These are phyloP conservation scores for Chytriomyces hyalinus DNA, from an alignment of 192 early-diverging fungal species.

Conservation along the genomic window DNA sequence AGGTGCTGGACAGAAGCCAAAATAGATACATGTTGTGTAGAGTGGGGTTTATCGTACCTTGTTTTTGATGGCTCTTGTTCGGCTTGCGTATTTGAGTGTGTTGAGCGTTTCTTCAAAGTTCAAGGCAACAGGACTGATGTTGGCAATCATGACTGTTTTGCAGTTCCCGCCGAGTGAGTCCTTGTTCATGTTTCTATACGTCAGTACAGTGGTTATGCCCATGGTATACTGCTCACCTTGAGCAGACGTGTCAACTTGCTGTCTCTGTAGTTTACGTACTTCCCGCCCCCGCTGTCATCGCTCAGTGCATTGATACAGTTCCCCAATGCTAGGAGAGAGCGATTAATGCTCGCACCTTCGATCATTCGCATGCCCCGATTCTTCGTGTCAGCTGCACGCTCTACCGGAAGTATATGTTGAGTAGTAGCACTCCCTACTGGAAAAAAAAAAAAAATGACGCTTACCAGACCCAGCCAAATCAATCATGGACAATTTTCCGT, in stretches of 20 bases:
- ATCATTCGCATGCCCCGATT: constrained; percentile 71
- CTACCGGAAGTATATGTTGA: constrained; percentile 35
- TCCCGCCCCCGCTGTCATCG: constrained; percentile 53
- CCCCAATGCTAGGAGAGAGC: constrained; percentile 73
- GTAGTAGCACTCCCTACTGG: neutral
- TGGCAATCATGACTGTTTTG: constrained; percentile 80
- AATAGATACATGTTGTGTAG: too few relatives aligned
- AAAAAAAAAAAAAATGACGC: constrained; percentile 40
- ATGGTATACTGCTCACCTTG: constrained; percentile 49
- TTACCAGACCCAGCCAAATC: constrained; percentile 75
- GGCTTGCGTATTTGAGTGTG: constrained; percentile 78
- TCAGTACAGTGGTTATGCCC: neutral
- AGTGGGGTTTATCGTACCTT: constrained; percentile 45
- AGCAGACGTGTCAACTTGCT: constrained; percentile 74
- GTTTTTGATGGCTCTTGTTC: constrained; percentile 74
- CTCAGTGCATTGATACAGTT: constrained; percentile 78
- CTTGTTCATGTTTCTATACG: constrained; percentile 34
- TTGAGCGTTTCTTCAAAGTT: constrained; percentile 79
- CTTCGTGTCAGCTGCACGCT: constrained; percentile 66
- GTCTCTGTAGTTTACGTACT: constrained; percentile 78
- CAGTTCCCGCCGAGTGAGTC: constrained; percentile 81
- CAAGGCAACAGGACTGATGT: constrained; percentile 66
- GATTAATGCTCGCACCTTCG: constrained; percentile 82
- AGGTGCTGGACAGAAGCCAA: too few relatives aligned
- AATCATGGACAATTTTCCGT: constrained; percentile 67